Conservation (phyloP, 805 yeast species). For the Dipodascopsis uninucleata region DNA sequence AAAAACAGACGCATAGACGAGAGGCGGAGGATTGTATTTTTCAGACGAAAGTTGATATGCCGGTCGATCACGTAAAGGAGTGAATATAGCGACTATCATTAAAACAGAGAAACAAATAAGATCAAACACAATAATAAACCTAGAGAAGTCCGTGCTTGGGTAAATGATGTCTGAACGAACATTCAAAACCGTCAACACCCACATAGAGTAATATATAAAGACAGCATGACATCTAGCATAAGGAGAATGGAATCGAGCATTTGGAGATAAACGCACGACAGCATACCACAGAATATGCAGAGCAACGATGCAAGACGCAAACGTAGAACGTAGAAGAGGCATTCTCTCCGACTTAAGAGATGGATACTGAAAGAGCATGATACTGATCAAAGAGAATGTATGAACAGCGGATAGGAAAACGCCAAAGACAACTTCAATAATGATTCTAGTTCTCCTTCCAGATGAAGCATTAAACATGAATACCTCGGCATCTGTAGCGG, state of each 20-base stretch:
- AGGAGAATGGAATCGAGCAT: conserved; percentile 20
- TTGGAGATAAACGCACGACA: conserved; percentile 22
- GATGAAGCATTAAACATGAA: conserved; percentile 12
- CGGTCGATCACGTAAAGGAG: conserved; percentile 66
- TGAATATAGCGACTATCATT: conserved; percentile 50
- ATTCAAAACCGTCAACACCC: conserved; percentile 23
- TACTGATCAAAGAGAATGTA: conserved; percentile 7
- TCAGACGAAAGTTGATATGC: conserved; percentile 41
- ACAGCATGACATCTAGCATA: conserved; percentile 32
- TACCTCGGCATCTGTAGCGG: conserved; percentile 2
- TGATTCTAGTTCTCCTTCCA: conserved; percentile 12
- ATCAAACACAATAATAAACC: conserved; percentile 23
- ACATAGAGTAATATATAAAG: conserved; percentile 25
- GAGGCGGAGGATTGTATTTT: conserved; percentile 70
- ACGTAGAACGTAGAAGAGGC: background rate
- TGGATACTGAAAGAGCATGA: conserved; percentile 19
- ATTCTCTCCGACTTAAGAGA: conserved; percentile 3
- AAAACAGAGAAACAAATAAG: conserved; percentile 46
- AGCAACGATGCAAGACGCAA: conserved; percentile 9
- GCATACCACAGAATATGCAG: conserved; percentile 17
- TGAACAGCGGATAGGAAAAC: conserved; percentile 11
- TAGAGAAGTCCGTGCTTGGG: conserved; percentile 27
- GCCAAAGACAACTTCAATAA: conserved; percentile 14
- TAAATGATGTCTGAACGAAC: conserved; percentile 32
- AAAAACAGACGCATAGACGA: conserved; percentile 60